Evolutionary conservation across 148 eudicot genomes (phyloP), one percentile per base, ranked within the genome.

Genomic region (Chenopodium album): DNA sequence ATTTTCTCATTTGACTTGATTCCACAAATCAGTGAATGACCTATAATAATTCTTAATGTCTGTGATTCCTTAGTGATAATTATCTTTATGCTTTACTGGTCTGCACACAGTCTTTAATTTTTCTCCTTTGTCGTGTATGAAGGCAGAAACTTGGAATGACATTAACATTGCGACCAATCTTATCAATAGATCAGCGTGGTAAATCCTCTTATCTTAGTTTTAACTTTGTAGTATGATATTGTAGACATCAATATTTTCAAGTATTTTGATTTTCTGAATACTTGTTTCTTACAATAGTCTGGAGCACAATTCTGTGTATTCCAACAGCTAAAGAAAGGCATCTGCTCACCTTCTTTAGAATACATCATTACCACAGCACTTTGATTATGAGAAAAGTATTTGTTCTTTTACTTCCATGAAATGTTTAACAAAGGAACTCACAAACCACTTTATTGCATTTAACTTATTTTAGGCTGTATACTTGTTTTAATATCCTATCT

Each of bases 81-180:
- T 44, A 5, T 46, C 13, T 10, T 9, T 60, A 64, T 26, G n/a
- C 31, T 80, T 73, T 6, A 73, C 13, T 78, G 75, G 16, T 10
- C 60, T 68, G 2, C 19, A 10, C 68, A 50, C 68, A 70, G 79
- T 77, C 75, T 29, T 79, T 88, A 64, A 89, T 73, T 84, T 73
- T 47, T 50, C 29, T 73, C 60, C 79, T 79, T 80, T 85, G 65
- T 76, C 23, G 79, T 87, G 79, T 71, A 56, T 79, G 88, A 90
- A 83, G 83, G 88, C 90, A 92, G 94, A 85, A 87, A 67, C 79
- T 82, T 71, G 92, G 89, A 88, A 90, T 81, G 86, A 80, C 79
- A 67, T 52, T 82, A 81, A 50, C 54, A 73, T 46, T 50, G 56
- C 82, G 71, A 71, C 60, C 85, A 67, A 75, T 85, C 75, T 34